Evolutionary conservation across 2,329 filamentous ascomycete genomes (phyloP).

Genomic region (Helotiales sp.): DNA sequence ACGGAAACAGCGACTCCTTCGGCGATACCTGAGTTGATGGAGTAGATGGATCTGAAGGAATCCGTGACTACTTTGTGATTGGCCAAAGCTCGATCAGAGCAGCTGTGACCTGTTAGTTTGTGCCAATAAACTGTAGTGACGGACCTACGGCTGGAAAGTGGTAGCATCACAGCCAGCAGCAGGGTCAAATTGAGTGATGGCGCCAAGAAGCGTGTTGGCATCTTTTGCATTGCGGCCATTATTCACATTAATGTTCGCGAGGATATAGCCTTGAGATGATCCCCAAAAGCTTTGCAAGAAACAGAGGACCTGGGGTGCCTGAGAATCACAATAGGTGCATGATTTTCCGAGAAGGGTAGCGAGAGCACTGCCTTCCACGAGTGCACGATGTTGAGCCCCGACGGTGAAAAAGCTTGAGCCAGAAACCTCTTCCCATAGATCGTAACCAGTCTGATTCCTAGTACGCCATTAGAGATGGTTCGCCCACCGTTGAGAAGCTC

Average conservation of each 20-base stretch:
- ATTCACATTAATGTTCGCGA: slow-evolving; percentile 68
- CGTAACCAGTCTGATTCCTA: slow-evolving; percentile 58
- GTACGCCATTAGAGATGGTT: background rate
- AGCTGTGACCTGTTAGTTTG: slow-evolving; percentile 22
- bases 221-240: slow-evolving; percentile 68
- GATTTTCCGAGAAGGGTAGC: slow-evolving; percentile 62
- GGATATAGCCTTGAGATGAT: slow-evolving; percentile 55
- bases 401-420: slow-evolving; percentile 81
- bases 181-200: slow-evolving; percentile 71
- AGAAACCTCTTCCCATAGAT: slow-evolving; percentile 81
- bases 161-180: slow-evolving; percentile 63
- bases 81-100: slow-evolving; percentile 55
- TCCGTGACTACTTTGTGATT: slow-evolving; percentile 78
- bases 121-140: background rate
- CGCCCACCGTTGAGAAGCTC: background rate
- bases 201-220: slow-evolving; percentile 66
- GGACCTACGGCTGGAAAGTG: slow-evolving; percentile 72
- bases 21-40: slow-evolving; percentile 65
- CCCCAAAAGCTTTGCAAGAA: slow-evolving; percentile 74
- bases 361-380: slow-evolving; percentile 66
- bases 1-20: slow-evolving; percentile 60
- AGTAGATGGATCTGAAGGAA: slow-evolving; percentile 71
- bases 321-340: slow-evolving; percentile 59
- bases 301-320: slow-evolving; percentile 71
- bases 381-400: slow-evolving; percentile 66